A percentile compares a stretch with the other conserved stretches of the same genome.
Conservation (phyloP, 345 rosid species). For the Passiflora organensis region DNA sequence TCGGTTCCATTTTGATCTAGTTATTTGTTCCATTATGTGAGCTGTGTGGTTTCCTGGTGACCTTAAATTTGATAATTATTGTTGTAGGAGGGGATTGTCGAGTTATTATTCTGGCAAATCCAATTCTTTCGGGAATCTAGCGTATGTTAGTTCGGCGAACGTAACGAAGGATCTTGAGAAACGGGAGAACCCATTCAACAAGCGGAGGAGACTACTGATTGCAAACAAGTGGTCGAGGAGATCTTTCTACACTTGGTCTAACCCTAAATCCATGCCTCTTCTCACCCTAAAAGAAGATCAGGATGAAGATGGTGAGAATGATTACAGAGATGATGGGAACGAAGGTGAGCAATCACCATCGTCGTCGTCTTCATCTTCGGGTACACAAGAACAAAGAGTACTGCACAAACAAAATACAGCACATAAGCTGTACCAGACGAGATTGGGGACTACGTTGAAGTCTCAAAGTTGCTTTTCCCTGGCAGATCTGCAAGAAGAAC, state of each 20-base stretch:
- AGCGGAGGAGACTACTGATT: constrained; percentile 56
- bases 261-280: constrained; percentile 77
- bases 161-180: constrained; percentile 51
- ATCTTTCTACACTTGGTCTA: constrained; percentile 42
- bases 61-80: no score
- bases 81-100: constrained; percentile 65
- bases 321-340: neutral
- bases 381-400: constrained; percentile 15
- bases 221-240: constrained; percentile 44
- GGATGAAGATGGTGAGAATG: constrained; percentile 14
- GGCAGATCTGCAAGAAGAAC: constrained; percentile 50
- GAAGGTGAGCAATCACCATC: constrained; percentile 1
- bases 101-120: constrained; percentile 73
- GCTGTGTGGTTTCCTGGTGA: no score
- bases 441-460: constrained; percentile 31
- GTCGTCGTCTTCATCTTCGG: constrained; percentile 14
- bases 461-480: constrained; percentile 65
- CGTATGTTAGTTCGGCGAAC: constrained; percentile 32
- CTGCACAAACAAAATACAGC: neutral
- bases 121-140: constrained; percentile 64
- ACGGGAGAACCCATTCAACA: constrained; percentile 71
- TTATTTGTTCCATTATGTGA: no score
- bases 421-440: neutral
- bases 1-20: no score
- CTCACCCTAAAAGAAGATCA: constrained; percentile 46